phyloP scores from a whole-genome alignment of 495 filamentous ascomycete species.

The Chaetomidium leptoderma region DNA sequence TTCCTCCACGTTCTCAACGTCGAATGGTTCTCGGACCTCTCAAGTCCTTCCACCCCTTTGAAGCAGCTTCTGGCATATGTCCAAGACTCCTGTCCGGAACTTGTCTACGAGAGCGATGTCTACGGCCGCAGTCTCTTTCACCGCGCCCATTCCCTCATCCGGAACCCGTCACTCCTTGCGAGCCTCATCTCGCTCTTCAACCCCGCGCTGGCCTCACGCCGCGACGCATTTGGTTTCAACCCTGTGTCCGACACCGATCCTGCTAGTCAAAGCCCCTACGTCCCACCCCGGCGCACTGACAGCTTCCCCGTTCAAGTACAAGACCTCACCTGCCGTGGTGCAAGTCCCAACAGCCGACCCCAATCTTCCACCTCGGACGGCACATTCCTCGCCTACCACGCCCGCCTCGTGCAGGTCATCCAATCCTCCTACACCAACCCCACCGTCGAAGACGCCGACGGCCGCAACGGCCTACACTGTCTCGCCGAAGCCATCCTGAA shows the following conservation, averaged over 20 bases:
- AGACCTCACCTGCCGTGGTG: neutral
- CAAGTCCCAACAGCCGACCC: slow-evolving; percentile 1
- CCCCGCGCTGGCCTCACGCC: slow-evolving; percentile 7
- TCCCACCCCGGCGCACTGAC: slow-evolving; percentile 16
- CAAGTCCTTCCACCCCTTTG: slow-evolving; percentile 15
- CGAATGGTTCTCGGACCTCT: slow-evolving; percentile 34
- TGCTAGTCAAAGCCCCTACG: slow-evolving; percentile 3
- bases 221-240: slow-evolving; percentile 40
- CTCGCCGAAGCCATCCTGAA: slow-evolving; percentile 43
- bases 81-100: slow-evolving; percentile 23
- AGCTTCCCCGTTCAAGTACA: slow-evolving; percentile 8
- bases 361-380: slow-evolving; percentile 8
- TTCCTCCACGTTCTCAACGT: slow-evolving; percentile 46
- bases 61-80: slow-evolving; percentile 30
- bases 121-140: slow-evolving; percentile 47
- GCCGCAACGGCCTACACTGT: slow-evolving; percentile 49
- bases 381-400: slow-evolving; percentile 28
- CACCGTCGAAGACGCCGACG: slow-evolving; percentile 36
- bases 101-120: slow-evolving; percentile 39
- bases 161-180: slow-evolving; percentile 13
- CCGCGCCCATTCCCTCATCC: slow-evolving; percentile 27
- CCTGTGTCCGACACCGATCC: slow-evolving; percentile 10
- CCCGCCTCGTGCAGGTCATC: slow-evolving; percentile 36
- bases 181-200: slow-evolving; percentile 18
- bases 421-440: slow-evolving; percentile 31